Base-by-base conservation (phyloP, 495 filamentous ascomycete genomes). In the Aspergillus sparsus region DNA sequence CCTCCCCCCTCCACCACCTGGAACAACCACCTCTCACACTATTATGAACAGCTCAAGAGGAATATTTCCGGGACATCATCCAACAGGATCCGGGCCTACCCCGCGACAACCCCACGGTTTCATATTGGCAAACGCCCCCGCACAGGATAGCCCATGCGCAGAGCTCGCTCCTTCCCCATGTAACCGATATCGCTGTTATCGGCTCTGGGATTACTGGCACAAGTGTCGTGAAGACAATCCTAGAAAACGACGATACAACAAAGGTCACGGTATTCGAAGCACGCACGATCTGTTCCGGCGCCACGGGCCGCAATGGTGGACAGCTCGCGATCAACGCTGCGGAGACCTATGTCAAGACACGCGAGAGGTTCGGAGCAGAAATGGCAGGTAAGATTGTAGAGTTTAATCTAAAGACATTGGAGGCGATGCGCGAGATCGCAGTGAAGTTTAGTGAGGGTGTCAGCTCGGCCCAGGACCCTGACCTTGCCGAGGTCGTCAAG, bases 361-460 rank as follows among this genome's bases (percentile, higher is more conserved):
- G n/a, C n/a, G 61, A 12, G 36, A 41, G 42, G 8, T 55, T 68
- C 50, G 72, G 72, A 2, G 13, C 63, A 0, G 62, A 70, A 42
- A 66, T 61, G 58, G 72, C 71, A 1, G 70, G 66, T 7, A 69
- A 67, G 31, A 72, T 73, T 57, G 67, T 64, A 1, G 53, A 44
- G 7, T 74, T 74, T 41, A 74, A 66, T 5, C 66, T 74, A 15
- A 53, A 54, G 6, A 73, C 70, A 21, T 32, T 74, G 35, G 37
- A 70, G 27, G 63, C 58, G 58, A 74, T 74, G 70, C 62, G 60
- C 39, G 64, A 63, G 9, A 35, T 73, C 35, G 61, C 64, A 36
- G 45, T 59, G 6, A 57, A 68, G 34, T 73, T 69, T 61, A 66
- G n/a, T n/a, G n/a, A n/a, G n/a, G n/a, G n/a, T n/a, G n/a, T n/a